Evolutionary conservation across 2,329 filamentous ascomycete species (phyloP), one percentile per base, ranked within the genome.

Genomic region (Aureobasidium sp.): DNA sequence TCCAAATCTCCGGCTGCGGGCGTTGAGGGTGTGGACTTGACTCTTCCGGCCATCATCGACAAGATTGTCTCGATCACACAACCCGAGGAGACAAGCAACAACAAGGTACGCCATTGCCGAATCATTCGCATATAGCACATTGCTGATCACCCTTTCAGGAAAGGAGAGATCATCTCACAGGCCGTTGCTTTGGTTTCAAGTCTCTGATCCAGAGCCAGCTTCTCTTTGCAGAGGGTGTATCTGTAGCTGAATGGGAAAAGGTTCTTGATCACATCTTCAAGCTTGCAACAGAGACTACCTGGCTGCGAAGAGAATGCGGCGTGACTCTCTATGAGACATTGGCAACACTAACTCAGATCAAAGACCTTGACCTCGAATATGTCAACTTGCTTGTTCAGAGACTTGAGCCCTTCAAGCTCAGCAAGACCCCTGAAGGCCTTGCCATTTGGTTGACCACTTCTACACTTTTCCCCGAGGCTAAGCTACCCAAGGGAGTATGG

Each of bases 291-390:
- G 89, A 89, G 74, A 95, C 95, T 73, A 84, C 89, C 33, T 96
- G 92, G 93, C 79, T 97, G 65, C 84, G 90, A 63, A 86, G 93
- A 68, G 89, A 95, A 71, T 96, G 90, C 68, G 90, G 89, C 33
- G 90, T 86, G 80, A 84, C 94, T 50, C 78, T 96, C 27, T 86
- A 88, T 46, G 84, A 90, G 69, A 85, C 87, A 15, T 73, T 94
- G 38, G 60, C 59, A 15, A 67, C 63, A 25, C 53, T 59, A 31
- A 31, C 42, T 19, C 60, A 57, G 40, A 50, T 60, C 45, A 53
- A 57, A 47, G 53, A 58, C 37, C n/a, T 58, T 19, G 53, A 58
- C 37, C 17, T 53, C 3, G 29, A 58, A 53, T 63, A 59, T 49
- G 58, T 60, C 45, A 43, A 51, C 13, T 19, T 54, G 25, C 40